Conservation (phyloP, 305 asterid species). For the Fraxinus greggii region DNA sequence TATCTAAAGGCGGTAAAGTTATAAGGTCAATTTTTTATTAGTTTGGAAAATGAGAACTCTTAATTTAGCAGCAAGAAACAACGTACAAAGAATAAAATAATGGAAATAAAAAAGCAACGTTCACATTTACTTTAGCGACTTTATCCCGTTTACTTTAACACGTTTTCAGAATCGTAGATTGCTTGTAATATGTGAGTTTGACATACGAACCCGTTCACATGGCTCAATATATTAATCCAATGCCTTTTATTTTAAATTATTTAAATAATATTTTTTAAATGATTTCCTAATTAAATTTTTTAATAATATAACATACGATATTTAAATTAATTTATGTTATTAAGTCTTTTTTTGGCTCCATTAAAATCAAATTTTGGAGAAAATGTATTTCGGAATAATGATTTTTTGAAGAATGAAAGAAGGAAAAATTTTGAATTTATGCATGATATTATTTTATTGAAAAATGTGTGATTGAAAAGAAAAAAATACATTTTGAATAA, state of each 20-base stretch:
- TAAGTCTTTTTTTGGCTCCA: too few relatives aligned
- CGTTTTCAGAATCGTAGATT: conserved; percentile 27
- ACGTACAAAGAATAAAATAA: conserved; percentile 16
- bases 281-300: background rate
- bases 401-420: too few relatives aligned
- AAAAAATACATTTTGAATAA: too few relatives aligned
- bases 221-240: background rate
- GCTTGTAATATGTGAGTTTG: conserved; percentile 24
- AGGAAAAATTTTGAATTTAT: too few relatives aligned
- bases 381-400: too few relatives aligned
- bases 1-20: background rate
- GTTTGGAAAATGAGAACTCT: background rate
- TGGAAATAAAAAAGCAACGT: conserved; percentile 31
- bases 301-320: too few relatives aligned
- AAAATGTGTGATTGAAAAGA: too few relatives aligned
- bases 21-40: background rate
- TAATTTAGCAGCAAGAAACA: background rate
- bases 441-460: too few relatives aligned
- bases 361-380: too few relatives aligned
- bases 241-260: background rate
- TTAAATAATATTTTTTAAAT: background rate
- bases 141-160: conserved; percentile 19
- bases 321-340: too few relatives aligned
- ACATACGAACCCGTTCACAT: conserved; percentile 12
- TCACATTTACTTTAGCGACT: conserved; percentile 31